Conservation (phyloP, 2,329 filamentous ascomycete genomes). For the Ilyonectria robusta region DNA sequence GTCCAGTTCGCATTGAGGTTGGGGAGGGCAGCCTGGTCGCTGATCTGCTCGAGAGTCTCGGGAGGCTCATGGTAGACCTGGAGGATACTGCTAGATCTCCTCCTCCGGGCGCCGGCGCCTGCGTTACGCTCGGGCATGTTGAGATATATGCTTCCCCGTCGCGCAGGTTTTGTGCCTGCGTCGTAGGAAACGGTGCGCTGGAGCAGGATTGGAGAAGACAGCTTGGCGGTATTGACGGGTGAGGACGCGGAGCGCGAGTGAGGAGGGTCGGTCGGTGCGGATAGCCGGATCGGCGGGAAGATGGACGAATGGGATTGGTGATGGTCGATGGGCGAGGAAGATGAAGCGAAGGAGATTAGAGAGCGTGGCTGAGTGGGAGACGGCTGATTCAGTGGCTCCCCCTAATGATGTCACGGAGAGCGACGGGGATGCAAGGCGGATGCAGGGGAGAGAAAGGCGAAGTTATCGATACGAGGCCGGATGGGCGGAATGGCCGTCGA, state of each 20-base stretch:
- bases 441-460: slow-evolving; percentile 23
- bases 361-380: slow-evolving; percentile 19
- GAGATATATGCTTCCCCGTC: slow-evolving; percentile 72
- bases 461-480: slow-evolving; percentile 38
- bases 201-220: slow-evolving; percentile 91
- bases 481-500: slow-evolving; percentile 31
- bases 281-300: slow-evolving; percentile 24
- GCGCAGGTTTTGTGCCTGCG: slow-evolving; percentile 80
- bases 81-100: slow-evolving; percentile 94
- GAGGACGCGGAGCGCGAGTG: slow-evolving; percentile 35
- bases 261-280: slow-evolving; percentile 21
- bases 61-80: slow-evolving; percentile 95
- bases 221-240: slow-evolving; percentile 85
- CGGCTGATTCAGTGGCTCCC: slow-evolving; percentile 34
- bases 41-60: slow-evolving; percentile 97
- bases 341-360: slow-evolving; percentile 25
- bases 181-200: slow-evolving; percentile 94
- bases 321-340: slow-evolving; percentile 33
- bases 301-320: slow-evolving; percentile 25
- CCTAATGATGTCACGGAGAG: slow-evolving; percentile 50
- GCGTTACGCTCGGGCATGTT: slow-evolving; percentile 70
- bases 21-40: slow-evolving; percentile 92
- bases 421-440: slow-evolving; percentile 39
- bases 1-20: slow-evolving; percentile 99
- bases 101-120: slow-evolving; percentile 73